Evolutionary conservation across 2,329 filamentous ascomycete species (phyloP).

Genomic region (Anthostomella pinea): DNA sequence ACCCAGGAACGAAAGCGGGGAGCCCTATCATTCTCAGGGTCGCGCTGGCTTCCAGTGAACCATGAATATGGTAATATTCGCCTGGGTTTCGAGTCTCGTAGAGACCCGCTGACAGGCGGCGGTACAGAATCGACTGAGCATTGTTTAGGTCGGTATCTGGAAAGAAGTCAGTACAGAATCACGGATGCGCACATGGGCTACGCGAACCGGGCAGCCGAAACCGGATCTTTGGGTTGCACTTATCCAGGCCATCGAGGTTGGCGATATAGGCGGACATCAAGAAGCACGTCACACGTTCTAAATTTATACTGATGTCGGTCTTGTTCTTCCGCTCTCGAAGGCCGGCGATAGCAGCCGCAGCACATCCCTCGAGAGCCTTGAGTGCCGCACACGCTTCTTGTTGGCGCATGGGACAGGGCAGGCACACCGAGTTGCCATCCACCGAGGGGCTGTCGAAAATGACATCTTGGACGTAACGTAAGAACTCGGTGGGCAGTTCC

Average conservation of each 20-base stretch:
- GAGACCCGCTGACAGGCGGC: constrained; percentile 69
- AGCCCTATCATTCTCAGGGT: constrained; percentile 70
- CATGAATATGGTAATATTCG: constrained; percentile 74
- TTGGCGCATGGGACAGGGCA: constrained; percentile 41
- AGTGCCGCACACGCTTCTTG: constrained; percentile 44
- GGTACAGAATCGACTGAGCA: constrained; percentile 69
- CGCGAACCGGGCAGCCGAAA: constrained; percentile 34
- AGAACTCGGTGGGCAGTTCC: constrained; percentile 34
- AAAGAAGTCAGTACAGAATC: constrained; percentile 24
- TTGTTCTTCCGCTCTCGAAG: constrained; percentile 43
- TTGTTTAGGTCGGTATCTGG: constrained; percentile 68
- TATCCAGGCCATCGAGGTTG: constrained; percentile 51
- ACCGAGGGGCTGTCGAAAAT: constrained; percentile 28
- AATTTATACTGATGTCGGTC: constrained; percentile 47
- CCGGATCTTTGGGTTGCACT: constrained; percentile 45
- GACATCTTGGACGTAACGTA: constrained; percentile 27
- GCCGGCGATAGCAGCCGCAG: constrained; percentile 59
- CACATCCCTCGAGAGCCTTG: constrained; percentile 57
- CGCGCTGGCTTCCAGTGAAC: constrained; percentile 68
- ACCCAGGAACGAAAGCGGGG: constrained; percentile 56
- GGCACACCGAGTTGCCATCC: constrained; percentile 32
- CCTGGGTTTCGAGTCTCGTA: constrained; percentile 64
- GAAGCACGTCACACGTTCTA: constrained; percentile 54
- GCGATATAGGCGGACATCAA: constrained; percentile 57
- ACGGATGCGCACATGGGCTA: constrained; percentile 28